Evolutionary conservation across 331 rosid species (phyloP).

Genomic region (Rhamnella rubrinervis): DNA sequence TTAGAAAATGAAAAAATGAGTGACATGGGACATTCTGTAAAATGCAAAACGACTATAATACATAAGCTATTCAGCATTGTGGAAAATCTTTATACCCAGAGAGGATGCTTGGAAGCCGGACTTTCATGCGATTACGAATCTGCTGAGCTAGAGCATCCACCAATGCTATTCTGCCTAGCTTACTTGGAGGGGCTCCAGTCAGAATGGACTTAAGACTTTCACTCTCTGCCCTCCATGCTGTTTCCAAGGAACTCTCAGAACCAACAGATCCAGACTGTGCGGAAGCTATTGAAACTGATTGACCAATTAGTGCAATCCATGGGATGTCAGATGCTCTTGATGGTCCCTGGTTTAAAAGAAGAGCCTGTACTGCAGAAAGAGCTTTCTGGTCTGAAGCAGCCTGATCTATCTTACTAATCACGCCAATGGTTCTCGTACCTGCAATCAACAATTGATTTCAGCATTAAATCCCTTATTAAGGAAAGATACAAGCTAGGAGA

Average conservation of each 20-base stretch:
- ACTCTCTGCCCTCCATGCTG: slow-evolving; percentile 96
- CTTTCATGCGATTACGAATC: slow-evolving; percentile 83
- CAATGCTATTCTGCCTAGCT: slow-evolving; percentile 95
- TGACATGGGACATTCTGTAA: background rate
- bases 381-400: slow-evolving; percentile 86
- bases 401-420: slow-evolving; percentile 92
- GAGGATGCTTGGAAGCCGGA: slow-evolving; percentile 85
- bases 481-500: background rate
- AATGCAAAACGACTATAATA: background rate
- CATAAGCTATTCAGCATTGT: background rate
- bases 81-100: slow-evolving; percentile 58
- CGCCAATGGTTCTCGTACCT: slow-evolving; percentile 95
- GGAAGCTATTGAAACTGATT: slow-evolving; percentile 91
- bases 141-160: slow-evolving; percentile 91
- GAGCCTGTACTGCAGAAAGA: slow-evolving; percentile 95
- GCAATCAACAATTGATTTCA: slow-evolving; percentile 23
- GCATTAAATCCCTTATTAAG: background rate
- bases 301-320: slow-evolving; percentile 96
- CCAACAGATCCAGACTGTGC: slow-evolving; percentile 80
- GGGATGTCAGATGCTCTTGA: slow-evolving; percentile 84
- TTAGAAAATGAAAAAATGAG: background rate
- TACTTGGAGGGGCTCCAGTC: slow-evolving; percentile 93
- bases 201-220: slow-evolving; percentile 93
- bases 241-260: slow-evolving; percentile 84
- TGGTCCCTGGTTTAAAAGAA: slow-evolving; percentile 86